Percentiles rank a stretch among this genome's conserved stretches.
phyloP scores from a whole-genome alignment of 1,284 basidiomycete species.

The Sporisorium graminicola region DNA sequence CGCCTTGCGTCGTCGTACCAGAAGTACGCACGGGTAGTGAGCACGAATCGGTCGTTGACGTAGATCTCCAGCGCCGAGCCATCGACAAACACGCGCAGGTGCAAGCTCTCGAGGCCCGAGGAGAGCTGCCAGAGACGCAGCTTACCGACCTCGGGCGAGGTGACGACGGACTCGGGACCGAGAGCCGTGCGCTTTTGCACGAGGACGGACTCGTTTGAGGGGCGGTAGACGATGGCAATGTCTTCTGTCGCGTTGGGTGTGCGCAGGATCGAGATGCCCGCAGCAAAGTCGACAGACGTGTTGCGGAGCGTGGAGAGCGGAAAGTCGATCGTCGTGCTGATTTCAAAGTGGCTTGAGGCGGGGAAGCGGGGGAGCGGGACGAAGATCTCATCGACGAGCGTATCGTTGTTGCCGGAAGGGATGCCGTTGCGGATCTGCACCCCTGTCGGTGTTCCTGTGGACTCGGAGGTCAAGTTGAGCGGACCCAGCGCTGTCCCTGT shows the following conservation, averaged over 20 bases:
- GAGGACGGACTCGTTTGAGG: slow-evolving; percentile 30
- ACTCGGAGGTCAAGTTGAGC: slow-evolving; percentile 3
- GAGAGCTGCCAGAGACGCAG: slow-evolving; percentile 33
- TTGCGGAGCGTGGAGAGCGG: slow-evolving; percentile 25
- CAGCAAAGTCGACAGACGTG: slow-evolving; percentile 18
- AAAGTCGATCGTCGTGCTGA: slow-evolving; percentile 30
- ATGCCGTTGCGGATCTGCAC: slow-evolving; percentile 12
- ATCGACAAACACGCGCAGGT: slow-evolving; percentile 41
- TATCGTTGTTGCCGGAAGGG: slow-evolving; percentile 5
- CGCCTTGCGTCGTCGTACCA: slow-evolving; percentile 28
- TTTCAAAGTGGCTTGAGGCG: slow-evolving; percentile 20
- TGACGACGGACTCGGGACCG: slow-evolving; percentile 8
- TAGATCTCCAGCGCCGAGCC: slow-evolving; percentile 43
- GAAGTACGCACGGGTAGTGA: slow-evolving; percentile 39
- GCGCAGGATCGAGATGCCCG: slow-evolving; percentile 34
- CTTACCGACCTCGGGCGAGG: slow-evolving; percentile 26
- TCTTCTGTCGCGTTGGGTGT: slow-evolving; percentile 14
- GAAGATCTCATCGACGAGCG: slow-evolving; percentile 22
- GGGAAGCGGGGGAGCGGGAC: slow-evolving; percentile 27
- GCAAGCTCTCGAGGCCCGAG: slow-evolving; percentile 8
- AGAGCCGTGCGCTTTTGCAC: slow-evolving; percentile 38
- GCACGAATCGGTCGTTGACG: slow-evolving; percentile 41
- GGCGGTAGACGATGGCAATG: slow-evolving; percentile 33
- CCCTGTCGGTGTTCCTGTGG: neutral
- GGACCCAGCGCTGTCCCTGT: neutral